A percentile compares a stretch with the other conserved stretches of the same genome.
phyloP scores from a whole-genome alignment of 2,329 filamentous ascomycete genomes.

The Phyllosticta capitalensis region DNA sequence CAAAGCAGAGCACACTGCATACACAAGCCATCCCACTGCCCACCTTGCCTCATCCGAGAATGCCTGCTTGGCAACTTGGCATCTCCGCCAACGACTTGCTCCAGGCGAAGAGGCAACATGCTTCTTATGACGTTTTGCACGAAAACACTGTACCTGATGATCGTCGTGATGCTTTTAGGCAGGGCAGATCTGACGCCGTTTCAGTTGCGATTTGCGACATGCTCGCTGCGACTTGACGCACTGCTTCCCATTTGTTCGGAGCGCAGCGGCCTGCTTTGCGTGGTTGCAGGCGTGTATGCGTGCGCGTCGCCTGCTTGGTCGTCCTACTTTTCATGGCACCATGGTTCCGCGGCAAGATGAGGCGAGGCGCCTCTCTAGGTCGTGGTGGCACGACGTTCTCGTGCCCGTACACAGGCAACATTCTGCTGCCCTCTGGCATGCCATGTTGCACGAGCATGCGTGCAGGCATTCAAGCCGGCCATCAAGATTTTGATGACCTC shows the following conservation, averaged over 20 bases:
- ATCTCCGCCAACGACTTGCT: neutral
- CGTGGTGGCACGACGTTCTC: neutral
- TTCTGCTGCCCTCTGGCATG: neutral
- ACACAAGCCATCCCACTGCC: neutral
- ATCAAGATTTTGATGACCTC: neutral
- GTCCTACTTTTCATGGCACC: neutral
- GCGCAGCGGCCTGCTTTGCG: neutral
- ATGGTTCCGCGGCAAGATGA: neutral
- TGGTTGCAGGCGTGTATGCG: neutral
- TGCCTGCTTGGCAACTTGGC: neutral
- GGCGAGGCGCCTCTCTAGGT: neutral
- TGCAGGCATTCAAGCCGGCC: neutral
- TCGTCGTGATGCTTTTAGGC: neutral
- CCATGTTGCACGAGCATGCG: neutral
- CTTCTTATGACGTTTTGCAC: neutral
- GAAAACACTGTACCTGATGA: neutral
- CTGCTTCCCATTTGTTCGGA: neutral
- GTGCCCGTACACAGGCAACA: neutral
- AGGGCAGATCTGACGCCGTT: neutral
- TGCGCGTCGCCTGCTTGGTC: neutral
- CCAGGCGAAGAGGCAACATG: neutral
- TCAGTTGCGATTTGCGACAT: neutral
- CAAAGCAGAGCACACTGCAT: neutral
- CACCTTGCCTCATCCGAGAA: neutral
- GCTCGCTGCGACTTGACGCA: neutral